Evolutionary conservation across 306 rosid species (phyloP), one percentile per base, ranked within the genome.

Genomic region (Corylus americana): DNA sequence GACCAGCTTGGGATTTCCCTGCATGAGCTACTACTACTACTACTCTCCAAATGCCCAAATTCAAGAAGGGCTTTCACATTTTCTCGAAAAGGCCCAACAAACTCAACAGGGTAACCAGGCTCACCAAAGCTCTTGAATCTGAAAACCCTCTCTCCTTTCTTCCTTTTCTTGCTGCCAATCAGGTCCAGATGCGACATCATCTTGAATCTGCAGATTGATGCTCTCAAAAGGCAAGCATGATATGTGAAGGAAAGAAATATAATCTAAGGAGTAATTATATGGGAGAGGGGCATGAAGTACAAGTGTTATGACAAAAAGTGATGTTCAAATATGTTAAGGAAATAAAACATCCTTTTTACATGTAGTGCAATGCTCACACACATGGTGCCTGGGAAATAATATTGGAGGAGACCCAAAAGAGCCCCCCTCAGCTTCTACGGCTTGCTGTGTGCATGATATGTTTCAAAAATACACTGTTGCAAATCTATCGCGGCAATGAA

Each of bases 81-180:
- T 70, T 92, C 89, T 5, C 97, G 83, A 74, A 92, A 92, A 29
- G 84, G 71, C n/a, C 91, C 93, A 0, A 31, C 63, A 35, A 90
- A 88, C 83, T 81, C 90, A 31, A 84, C 85, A 0, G 97, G 98
- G 71, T 85, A 87, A 0, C 97, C 98, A 8, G 85, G 77, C 74
- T 92, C 92, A 2, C 93, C 97, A 47, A 94, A 94, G 58, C 77
- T 92, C 87, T 90, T 91, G 83, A 92, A 94, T 86, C 87, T 85
- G 31, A 90, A 94, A 79, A 91, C 86, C 81, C 88, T 87, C 82
- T 91, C 97, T 61, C 98, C 90, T 70, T 90, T 85, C 82, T 86
- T 88, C 86, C 95, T 90, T 79, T 89, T 94, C 89, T 87, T 92
- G 85, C 83, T 88, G 5, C 91, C 88, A 37, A 58, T 53, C 1